Conservation (phyloP, 2,329 filamentous ascomycete genomes). For the Fusarium brachygibbosum region DNA sequence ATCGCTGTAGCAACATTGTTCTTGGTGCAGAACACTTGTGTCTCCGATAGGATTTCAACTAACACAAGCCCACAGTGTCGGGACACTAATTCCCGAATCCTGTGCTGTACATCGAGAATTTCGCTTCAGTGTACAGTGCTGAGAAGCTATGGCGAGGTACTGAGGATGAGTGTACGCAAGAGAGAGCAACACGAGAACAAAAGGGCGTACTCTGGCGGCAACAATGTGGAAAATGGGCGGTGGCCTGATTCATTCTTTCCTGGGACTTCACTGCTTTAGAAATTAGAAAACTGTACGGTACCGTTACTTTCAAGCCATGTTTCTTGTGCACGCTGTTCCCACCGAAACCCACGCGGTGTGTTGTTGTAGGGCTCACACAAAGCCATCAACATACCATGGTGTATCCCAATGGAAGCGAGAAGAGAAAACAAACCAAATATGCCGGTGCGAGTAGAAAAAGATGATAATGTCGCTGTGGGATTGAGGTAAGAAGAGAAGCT, state of each 20-base stretch:
- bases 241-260: background rate
- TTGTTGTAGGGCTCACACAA: constrained; percentile 17
- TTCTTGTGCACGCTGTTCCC: constrained; percentile 13
- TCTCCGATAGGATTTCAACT: constrained; percentile 16
- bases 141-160: background rate
- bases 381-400: constrained; percentile 5
- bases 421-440: constrained; percentile 9
- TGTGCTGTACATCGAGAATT: background rate
- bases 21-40: constrained; percentile 15
- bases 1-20: constrained; percentile 19
- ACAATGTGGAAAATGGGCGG: background rate
- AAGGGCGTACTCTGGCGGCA: background rate
- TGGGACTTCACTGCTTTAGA: background rate
- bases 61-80: constrained; percentile 18
- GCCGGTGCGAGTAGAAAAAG: constrained; percentile 3
- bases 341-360: constrained; percentile 28
- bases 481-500: constrained; percentile 10
- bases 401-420: constrained; percentile 13
- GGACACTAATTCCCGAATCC: constrained; percentile 20
- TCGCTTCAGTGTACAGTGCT: background rate
- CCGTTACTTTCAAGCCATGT: constrained; percentile 17
- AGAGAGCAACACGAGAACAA: background rate
- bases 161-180: background rate
- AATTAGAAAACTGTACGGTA: constrained; percentile 28
- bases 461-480: background rate